phyloP scores from a whole-genome alignment of 495 filamentous ascomycete genomes.

The Aspergillus cavernicola region DNA sequence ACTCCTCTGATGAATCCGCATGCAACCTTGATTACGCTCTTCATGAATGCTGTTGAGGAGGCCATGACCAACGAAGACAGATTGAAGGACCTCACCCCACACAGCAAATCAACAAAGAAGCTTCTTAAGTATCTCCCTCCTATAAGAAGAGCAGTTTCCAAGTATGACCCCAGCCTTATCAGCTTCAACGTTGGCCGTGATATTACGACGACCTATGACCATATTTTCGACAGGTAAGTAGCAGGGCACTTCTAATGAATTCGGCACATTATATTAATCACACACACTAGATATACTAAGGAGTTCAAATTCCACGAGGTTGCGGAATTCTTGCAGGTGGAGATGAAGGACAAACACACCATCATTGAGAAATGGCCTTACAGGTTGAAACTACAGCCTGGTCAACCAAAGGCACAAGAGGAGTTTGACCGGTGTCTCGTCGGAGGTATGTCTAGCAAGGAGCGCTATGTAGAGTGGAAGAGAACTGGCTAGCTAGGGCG shows the following conservation, averaged over 20 bases:
- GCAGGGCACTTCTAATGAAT: too few species aligned
- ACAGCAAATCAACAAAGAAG: not conserved
- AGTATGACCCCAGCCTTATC: not conserved
- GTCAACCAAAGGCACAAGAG: conserved; percentile 29
- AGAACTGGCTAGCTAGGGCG: too few species aligned
- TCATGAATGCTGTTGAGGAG: not conserved
- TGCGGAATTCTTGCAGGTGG: not conserved
- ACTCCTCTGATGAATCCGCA: not conserved
- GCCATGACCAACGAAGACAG: not conserved
- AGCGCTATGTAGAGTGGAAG: conserved; percentile 41
- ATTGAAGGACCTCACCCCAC: not conserved
- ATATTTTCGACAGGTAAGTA: not conserved
- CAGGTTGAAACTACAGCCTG: conserved; percentile 26
- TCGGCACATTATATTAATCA: not conserved
- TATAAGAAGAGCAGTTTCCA: not conserved
- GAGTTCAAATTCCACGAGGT: not conserved
- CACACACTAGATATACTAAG: not conserved
- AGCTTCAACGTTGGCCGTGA: not conserved
- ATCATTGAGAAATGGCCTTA: conserved; percentile 39
- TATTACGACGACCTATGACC: not conserved
- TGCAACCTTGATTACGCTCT: not conserved
- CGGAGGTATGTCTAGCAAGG: conserved; percentile 11
- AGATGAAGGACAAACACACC: conserved; percentile 31
- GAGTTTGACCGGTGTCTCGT: conserved; percentile 25
- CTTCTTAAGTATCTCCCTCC: not conserved